A percentile compares a stretch with the other conserved stretches of the same genome.
Evolutionary conservation across 129 eudicot genomes (phyloP).

Genomic region (Tanacetum coccineum): DNA sequence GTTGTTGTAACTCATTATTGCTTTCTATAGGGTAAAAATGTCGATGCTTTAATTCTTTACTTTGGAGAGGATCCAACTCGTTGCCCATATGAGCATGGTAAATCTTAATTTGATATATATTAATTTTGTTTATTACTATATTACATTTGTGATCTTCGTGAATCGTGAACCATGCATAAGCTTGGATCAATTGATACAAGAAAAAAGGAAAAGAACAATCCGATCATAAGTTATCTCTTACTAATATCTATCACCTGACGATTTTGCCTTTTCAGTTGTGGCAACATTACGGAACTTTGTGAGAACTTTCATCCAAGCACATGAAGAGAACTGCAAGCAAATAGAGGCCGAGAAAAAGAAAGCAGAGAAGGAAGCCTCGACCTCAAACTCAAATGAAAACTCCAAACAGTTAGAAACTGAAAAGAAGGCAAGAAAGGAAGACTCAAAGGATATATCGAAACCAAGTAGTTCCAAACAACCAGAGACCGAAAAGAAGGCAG

Average conservation of each 20-base stretch:
- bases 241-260: background rate
- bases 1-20: constrained; percentile 5
- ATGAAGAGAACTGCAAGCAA: constrained; percentile 74
- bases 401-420: no score
- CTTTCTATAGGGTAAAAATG: constrained; percentile 72
- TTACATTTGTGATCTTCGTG: no score
- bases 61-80: constrained; percentile 97
- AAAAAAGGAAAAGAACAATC: no score
- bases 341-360: constrained; percentile 62
- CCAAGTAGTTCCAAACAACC: no score
- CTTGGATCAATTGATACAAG: no score
- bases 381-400: constrained; percentile 5
- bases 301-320: constrained; percentile 66
- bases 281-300: constrained; percentile 69
- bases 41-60: constrained; percentile 80
- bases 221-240: no score
- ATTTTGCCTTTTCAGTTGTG: constrained; percentile 43
- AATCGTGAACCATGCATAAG: no score
- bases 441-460: no score
- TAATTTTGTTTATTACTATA: no score
- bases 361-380: constrained; percentile 39
- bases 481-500: no score
- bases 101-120: constrained; percentile 2
- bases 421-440: no score
- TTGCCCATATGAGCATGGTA: constrained; percentile 94